Percentiles rank a stretch among this genome's conserved stretches.
Conservation (phyloP, 2,329 filamentous ascomycete species). For the Meredithiella fracta region DNA sequence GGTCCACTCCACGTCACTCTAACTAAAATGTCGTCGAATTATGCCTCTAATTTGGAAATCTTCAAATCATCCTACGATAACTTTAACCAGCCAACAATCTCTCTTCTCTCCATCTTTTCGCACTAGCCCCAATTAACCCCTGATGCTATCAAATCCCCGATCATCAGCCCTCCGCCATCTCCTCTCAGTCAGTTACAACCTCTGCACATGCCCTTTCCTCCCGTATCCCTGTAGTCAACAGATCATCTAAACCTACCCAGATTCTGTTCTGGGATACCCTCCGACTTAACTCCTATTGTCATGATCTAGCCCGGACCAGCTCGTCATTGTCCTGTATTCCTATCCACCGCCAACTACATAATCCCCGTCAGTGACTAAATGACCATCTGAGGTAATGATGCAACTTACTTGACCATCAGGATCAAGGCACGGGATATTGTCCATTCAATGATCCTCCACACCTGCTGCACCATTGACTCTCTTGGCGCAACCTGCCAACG, state of each 20-base stretch:
- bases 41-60: neutral
- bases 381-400: neutral
- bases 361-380: no score
- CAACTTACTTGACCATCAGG: neutral
- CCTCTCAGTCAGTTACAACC: neutral
- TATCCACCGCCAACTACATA: no score
- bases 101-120: neutral
- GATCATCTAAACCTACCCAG: neutral
- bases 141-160: neutral
- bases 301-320: no score
- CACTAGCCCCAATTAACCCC: neutral
- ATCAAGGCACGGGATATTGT: neutral
- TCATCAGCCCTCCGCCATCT: neutral
- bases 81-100: neutral
- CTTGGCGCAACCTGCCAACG: neutral
- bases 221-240: neutral
- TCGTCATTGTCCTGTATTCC: no score
- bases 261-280: conserved; percentile 6
- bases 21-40: neutral
- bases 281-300: neutral
- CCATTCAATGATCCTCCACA: no score
- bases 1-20: no score
- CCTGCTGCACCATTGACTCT: neutral
- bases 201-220: neutral
- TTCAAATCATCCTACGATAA: neutral